Evolutionary conservation across 768 basidiomycete genomes (phyloP), one percentile per base, ranked within the genome.

Genomic region (Phlebiopsis flavidoalba): DNA sequence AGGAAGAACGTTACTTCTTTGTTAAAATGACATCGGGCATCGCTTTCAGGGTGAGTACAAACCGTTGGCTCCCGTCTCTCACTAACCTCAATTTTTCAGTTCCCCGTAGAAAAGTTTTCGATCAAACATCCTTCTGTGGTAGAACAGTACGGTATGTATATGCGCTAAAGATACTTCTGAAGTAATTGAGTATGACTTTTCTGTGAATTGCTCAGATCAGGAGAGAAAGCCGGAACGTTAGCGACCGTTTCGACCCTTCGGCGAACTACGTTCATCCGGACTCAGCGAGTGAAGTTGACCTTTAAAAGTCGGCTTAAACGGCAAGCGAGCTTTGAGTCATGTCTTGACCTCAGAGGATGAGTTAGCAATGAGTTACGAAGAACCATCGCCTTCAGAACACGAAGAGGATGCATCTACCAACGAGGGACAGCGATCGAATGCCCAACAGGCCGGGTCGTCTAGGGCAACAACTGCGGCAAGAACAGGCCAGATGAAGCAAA

Each of bases 211-310:
- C 24, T 26, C 61, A 90, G 88, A 79, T 64, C 73, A 67, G 47
- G 79, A 63, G 56, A 79, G 83, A 67, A 62, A 33, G 70, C 67
- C 5, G 82, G 80, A 19, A 62, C 69, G 8, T 74, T 88, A 21
- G 69, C 69, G n/a, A n/a, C 1, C 67, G 71, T 0, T 91, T 92
- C 70, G 82, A 91, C 65, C 88, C 89, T 21, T 78, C 80, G 21
- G 83, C 81, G 15, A 63, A 69, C 40, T 76, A 82, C 60, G 77
- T 91, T 10, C 85, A 89, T 65, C 83, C 83, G 21, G 67, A 77
- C 22, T 86, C 85, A n/a, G 51, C 85, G 88, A 46, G 70, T 83
- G 63, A 76, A 73, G 64, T 62, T 74, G 47, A 72, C 67, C 43
- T 63, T n/a, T 77, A 53, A 75, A 62, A 56, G 70, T 80, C 59